These are phyloP conservation scores for Phytophthora hibernalis DNA, from an alignment of 352 stramenopile species.

Conservation along the genomic window DNA sequence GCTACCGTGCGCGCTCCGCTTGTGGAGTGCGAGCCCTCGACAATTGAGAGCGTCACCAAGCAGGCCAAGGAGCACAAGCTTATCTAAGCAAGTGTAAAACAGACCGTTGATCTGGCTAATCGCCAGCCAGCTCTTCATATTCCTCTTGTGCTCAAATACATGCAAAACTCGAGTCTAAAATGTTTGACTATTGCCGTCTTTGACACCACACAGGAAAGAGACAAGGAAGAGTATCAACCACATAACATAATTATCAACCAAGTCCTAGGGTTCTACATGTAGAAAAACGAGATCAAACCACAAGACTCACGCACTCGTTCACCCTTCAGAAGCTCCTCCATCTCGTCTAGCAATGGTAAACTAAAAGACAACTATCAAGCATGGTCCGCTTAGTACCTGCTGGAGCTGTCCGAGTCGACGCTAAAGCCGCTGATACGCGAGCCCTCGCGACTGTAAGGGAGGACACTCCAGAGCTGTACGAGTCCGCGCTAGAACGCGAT, in stretches of 20 bases:
- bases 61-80: constrained; percentile 81
- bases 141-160: constrained; percentile 20
- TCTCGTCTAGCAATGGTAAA: constrained; percentile 27
- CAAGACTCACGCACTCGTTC: constrained; percentile 35
- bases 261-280: too few relatives aligned
- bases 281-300: constrained; percentile 26
- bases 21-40: constrained; percentile 73
- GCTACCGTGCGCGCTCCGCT: constrained; percentile 78
- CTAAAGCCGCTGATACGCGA: constrained; percentile 73
- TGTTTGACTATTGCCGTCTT: not conserved
- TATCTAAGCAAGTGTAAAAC: constrained; percentile 48
- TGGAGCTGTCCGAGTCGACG: constrained; percentile 42
- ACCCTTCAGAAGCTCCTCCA: constrained; percentile 22
- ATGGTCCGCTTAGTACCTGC: constrained; percentile 35
- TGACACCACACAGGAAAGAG: not conserved
- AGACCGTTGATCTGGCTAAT: constrained; percentile 14
- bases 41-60: constrained; percentile 65
- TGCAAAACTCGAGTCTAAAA: constrained; percentile 11
- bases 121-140: constrained; percentile 23
- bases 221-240: constrained; percentile 6
- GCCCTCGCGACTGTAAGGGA: constrained; percentile 66
- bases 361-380: constrained; percentile 32
- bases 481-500: constrained; percentile 64
- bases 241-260: constrained; percentile 31
- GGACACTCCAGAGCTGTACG: constrained; percentile 71